These are phyloP conservation scores for Ceratorhiza oryzae-sativae DNA, from an alignment of 1,284 basidiomycete genomes.

Conservation along the genomic window DNA sequence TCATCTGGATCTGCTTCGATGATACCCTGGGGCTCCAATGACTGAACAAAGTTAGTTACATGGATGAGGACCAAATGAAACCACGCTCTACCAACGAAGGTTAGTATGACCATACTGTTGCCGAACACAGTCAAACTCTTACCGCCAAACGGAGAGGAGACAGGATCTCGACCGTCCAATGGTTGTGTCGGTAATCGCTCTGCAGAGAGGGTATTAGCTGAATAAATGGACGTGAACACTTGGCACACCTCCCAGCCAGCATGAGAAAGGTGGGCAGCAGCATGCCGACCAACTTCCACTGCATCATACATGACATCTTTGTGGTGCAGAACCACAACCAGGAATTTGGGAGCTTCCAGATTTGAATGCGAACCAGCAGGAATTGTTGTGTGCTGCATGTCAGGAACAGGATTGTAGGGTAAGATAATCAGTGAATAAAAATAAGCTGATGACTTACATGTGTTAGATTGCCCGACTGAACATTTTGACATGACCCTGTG, in stretches of 20 bases:
- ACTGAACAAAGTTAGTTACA: neutral
- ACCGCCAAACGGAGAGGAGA: neutral
- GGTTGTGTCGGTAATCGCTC: neutral
- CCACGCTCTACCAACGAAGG: neutral
- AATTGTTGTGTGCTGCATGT: neutral
- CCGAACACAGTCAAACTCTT: neutral
- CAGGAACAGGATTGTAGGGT: neutral
- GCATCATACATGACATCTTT: neutral
- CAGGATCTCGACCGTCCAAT: neutral
- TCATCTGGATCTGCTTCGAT: neutral
- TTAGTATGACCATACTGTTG: neutral
- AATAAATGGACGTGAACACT: neutral
- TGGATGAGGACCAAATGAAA: neutral
- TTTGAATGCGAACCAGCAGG: neutral
- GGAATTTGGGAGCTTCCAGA: neutral
- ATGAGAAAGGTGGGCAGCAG: neutral
- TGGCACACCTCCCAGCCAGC: neutral
- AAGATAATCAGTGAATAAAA: neutral
- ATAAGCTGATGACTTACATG: neutral
- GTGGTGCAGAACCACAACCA: neutral
- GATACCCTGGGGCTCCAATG: neutral
- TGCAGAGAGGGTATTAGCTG: neutral
- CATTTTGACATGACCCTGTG: neutral
- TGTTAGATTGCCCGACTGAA: neutral
- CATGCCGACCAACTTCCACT: neutral